Evolutionary conservation across 148 eudicot species (phyloP).

Genomic region (Bassia scoparia): DNA sequence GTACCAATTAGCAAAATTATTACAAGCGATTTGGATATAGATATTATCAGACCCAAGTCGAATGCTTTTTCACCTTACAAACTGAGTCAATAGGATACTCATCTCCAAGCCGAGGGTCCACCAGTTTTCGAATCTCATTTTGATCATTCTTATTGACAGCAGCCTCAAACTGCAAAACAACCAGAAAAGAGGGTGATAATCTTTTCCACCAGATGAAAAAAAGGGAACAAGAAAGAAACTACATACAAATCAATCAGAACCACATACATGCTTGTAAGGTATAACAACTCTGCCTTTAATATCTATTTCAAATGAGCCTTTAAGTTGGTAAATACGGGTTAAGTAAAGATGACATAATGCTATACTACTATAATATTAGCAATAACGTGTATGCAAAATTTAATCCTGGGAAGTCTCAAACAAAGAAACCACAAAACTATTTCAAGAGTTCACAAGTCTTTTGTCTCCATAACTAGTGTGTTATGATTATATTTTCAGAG

Average conservation of each 20-base stretch:
- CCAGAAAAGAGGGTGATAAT: neutral
- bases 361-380: too few species aligned
- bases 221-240: too few species aligned
- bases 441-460: too few species aligned
- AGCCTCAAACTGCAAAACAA: conserved; percentile 60
- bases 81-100: conserved; percentile 62
- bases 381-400: too few species aligned
- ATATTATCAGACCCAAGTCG: neutral
- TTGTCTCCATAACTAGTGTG: too few species aligned
- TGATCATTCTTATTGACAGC: conserved; percentile 50
- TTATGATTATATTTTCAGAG: too few species aligned
- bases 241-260: neutral
- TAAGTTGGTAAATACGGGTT: too few species aligned
- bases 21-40: neutral
- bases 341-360: too few species aligned
- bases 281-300: neutral
- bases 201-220: conserved; percentile 5
- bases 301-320: too few species aligned
- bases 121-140: conserved; percentile 45
- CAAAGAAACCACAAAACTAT: too few species aligned
- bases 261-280: neutral
- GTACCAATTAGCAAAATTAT: neutral
- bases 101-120: conserved; percentile 76
- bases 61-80: conserved; percentile 43
- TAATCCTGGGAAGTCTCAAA: too few species aligned